phyloP scores from a whole-genome alignment of 257 asterid species.

The Gentiana dahurica region DNA sequence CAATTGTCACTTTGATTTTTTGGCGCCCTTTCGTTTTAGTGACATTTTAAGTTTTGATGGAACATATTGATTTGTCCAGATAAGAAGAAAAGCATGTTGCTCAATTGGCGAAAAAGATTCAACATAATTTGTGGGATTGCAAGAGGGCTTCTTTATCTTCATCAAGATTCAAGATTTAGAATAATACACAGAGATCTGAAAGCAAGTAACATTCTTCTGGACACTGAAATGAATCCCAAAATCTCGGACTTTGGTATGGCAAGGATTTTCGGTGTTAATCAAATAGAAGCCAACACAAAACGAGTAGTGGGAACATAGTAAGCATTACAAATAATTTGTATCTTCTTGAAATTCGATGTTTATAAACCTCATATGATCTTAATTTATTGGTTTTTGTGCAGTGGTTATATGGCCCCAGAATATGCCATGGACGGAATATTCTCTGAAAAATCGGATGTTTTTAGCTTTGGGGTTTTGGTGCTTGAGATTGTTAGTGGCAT shows the following conservation, averaged over 20 bases:
- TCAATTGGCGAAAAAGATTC: conserved; percentile 25
- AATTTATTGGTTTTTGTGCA: conserved; percentile 4
- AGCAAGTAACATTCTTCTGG: conserved; percentile 43
- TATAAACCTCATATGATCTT: neutral
- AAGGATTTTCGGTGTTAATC: conserved; percentile 36
- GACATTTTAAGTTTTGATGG: conserved; percentile 1
- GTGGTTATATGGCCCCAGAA: conserved; percentile 52
- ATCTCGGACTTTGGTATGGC: conserved; percentile 49
- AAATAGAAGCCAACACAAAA: conserved; percentile 31
- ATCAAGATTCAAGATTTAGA: conserved; percentile 35
- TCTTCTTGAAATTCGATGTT: neutral
- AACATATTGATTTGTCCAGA: conserved; percentile 4
- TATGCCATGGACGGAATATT: conserved; percentile 43
- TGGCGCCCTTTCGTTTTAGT: too few relatives aligned
- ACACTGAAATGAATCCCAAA: conserved; percentile 40
- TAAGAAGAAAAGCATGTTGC: conserved; percentile 20
- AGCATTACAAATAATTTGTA: neutral
- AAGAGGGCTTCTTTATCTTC: conserved; percentile 40
- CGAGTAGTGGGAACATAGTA: conserved; percentile 43
- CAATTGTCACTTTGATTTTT: too few relatives aligned
- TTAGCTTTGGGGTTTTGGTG: conserved; percentile 41
- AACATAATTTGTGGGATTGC: conserved; percentile 38
- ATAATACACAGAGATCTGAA: conserved; percentile 43
- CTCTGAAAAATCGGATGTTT: conserved; percentile 45
- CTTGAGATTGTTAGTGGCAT: conserved; percentile 35